Conservation (phyloP, 129 eudicot species). For the Deinandra increscens region DNA sequence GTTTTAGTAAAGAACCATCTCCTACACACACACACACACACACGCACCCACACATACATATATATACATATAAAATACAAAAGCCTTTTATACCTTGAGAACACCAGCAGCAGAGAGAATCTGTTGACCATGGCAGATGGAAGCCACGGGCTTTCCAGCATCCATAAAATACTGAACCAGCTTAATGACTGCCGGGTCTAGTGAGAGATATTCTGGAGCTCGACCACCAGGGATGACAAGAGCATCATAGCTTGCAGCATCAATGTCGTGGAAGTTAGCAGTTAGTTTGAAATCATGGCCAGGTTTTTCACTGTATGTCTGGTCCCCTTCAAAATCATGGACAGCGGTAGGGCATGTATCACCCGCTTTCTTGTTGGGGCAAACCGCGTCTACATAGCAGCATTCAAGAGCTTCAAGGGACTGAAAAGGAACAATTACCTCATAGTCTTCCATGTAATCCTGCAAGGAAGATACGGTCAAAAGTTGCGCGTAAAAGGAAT, state of each 20-base stretch:
- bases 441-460: slow-evolving; percentile 99
- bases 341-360: slow-evolving; percentile 82
- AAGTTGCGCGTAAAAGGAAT: neutral
- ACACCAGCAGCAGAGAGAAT: slow-evolving; percentile 92
- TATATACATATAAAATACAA: neutral
- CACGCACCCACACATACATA: neutral
- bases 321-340: slow-evolving; percentile 98
- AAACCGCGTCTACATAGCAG: slow-evolving; percentile 87
- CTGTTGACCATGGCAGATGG: slow-evolving; percentile 97
- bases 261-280: slow-evolving; percentile 52
- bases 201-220: slow-evolving; percentile 89
- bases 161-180: slow-evolving; percentile 76
- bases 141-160: slow-evolving; percentile 85
- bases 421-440: slow-evolving; percentile 84
- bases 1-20: no score
- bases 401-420: slow-evolving; percentile 83
- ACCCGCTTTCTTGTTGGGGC: slow-evolving; percentile 75
- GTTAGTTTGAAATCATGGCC: slow-evolving; percentile 80
- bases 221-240: slow-evolving; percentile 97
- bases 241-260: slow-evolving; percentile 78
- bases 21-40: neutral
- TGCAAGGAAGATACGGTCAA: slow-evolving; percentile 19
- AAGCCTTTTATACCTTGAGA: slow-evolving; percentile 60
- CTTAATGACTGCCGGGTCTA: slow-evolving; percentile 58
- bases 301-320: slow-evolving; percentile 87